phyloP scores from a whole-genome alignment of 2,329 filamentous ascomycete species.

The Neonectria ditissima region DNA sequence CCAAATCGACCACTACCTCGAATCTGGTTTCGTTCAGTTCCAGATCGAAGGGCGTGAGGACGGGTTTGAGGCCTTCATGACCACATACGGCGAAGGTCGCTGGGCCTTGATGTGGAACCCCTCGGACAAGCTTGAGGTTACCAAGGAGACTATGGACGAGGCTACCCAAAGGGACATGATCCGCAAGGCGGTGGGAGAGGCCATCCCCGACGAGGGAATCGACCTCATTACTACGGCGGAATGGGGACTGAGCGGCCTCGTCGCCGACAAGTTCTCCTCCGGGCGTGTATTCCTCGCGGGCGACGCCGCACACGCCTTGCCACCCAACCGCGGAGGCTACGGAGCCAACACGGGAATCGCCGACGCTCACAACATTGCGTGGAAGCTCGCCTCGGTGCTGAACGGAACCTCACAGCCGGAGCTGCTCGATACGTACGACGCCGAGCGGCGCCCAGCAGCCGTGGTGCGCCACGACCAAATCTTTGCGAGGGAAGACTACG shows the following conservation, averaged over 20 bases:
- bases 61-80: conserved; percentile 43
- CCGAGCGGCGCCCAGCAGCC: conserved; percentile 53
- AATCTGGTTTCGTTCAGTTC: conserved; percentile 50
- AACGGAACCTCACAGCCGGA: conserved; percentile 31
- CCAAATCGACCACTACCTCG: conserved; percentile 42
- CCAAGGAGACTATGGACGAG: conserved; percentile 16
- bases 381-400: conserved; percentile 55
- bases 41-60: conserved; percentile 42
- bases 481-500: conserved; percentile 40
- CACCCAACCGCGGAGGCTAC: conserved; percentile 49
- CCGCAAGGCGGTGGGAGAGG: conserved; percentile 29
- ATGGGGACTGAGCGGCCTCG: conserved; percentile 41
- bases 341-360: conserved; percentile 51
- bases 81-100: conserved; percentile 40
- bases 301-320: conserved; percentile 51
- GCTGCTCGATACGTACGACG: conserved; percentile 53
- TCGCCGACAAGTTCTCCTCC: conserved; percentile 45
- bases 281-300: conserved; percentile 49
- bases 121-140: background rate
- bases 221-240: conserved; percentile 34
- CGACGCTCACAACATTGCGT: conserved; percentile 57
- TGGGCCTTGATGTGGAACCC: conserved; percentile 39
- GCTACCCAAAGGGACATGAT: conserved; percentile 23
- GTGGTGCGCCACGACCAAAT: conserved; percentile 41
- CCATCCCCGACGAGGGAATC: conserved; percentile 28